phyloP scores from a whole-genome alignment of 73 alveolate genomes.

The Symbiodinium natans region DNA sequence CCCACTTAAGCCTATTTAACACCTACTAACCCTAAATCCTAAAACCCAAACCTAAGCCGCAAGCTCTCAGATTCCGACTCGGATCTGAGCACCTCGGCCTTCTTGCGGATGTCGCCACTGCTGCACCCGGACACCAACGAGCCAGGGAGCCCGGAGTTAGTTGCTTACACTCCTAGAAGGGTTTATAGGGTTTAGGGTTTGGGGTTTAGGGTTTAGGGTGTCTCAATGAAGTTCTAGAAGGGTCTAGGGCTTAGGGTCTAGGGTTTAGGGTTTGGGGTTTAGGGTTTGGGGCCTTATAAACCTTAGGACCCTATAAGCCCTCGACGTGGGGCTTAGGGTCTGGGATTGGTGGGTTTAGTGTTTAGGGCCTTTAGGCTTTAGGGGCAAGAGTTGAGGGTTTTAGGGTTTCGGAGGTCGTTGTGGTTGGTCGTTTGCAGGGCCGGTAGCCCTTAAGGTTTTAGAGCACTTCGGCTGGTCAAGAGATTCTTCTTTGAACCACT shows the following conservation, averaged over 20 bases:
- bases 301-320: too few species aligned
- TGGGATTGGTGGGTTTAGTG: neutral
- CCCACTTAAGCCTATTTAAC: too few species aligned
- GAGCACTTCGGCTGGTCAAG: too few species aligned
- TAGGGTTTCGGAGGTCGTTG: too few species aligned
- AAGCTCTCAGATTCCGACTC: neutral
- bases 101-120: slow-evolving; percentile 50
- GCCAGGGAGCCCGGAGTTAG: neutral
- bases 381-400: too few species aligned
- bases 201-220: neutral
- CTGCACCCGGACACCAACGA: slow-evolving; percentile 57
- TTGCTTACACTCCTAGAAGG: too few species aligned
- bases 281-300: neutral
- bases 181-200: neutral
- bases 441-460: too few species aligned
- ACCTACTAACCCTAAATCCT: neutral
- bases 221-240: too few species aligned
- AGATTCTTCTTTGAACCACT: too few species aligned
- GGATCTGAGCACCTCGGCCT: neutral
- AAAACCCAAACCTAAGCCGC: neutral
- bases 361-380: too few species aligned
- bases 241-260: neutral
- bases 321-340: neutral
- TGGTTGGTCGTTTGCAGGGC: too few species aligned
- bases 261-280: neutral